These are phyloP conservation scores for Moniliophthora roreri DNA, from an alignment of 1,284 basidiomycete species.

Conservation along the genomic window DNA sequence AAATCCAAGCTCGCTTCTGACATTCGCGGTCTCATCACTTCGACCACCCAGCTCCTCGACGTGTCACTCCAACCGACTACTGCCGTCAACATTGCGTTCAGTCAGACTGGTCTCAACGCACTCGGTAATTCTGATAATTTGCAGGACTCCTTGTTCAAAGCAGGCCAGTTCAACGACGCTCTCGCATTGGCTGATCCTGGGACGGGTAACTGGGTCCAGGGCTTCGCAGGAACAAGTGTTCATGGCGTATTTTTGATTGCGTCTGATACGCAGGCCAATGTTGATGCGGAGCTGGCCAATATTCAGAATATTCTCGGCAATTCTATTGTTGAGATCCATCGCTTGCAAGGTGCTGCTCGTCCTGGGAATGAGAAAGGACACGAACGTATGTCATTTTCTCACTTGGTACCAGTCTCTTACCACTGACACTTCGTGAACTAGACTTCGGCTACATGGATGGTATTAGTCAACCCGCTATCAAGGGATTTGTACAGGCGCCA, in stretches of 20 bases:
- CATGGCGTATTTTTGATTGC: conserved; percentile 36
- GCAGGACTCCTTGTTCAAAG: conserved; percentile 28
- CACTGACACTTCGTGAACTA: conserved; percentile 26
- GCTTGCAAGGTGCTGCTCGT: conserved; percentile 29
- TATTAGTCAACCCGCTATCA: conserved; percentile 31
- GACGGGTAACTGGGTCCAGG: conserved; percentile 29
- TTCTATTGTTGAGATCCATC: conserved; percentile 28
- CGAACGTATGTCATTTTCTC: conserved; percentile 27
- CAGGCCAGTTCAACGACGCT: conserved; percentile 30
- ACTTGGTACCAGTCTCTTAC: conserved; percentile 5
- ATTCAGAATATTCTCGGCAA: conserved; percentile 21
- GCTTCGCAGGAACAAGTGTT: conserved; percentile 28
- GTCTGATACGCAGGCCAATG: conserved; percentile 24
- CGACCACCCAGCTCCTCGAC: conserved; percentile 22
- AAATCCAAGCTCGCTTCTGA: conserved; percentile 23
- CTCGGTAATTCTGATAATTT: conserved; percentile 34
- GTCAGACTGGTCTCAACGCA: conserved; percentile 30
- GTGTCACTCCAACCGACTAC: conserved; percentile 24
- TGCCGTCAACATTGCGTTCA: conserved; percentile 34
- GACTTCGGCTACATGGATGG: conserved; percentile 16
- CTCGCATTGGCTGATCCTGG: conserved; percentile 26
- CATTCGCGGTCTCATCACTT: conserved; percentile 33
- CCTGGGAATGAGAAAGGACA: conserved; percentile 32
- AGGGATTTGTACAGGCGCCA: conserved; percentile 26
- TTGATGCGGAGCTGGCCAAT: conserved; percentile 10